A percentile compares a stretch with the other conserved stretches of the same genome.
Evolutionary conservation across 495 filamentous ascomycete genomes (phyloP).

Genomic region (Oleoguttula mirabilis): DNA sequence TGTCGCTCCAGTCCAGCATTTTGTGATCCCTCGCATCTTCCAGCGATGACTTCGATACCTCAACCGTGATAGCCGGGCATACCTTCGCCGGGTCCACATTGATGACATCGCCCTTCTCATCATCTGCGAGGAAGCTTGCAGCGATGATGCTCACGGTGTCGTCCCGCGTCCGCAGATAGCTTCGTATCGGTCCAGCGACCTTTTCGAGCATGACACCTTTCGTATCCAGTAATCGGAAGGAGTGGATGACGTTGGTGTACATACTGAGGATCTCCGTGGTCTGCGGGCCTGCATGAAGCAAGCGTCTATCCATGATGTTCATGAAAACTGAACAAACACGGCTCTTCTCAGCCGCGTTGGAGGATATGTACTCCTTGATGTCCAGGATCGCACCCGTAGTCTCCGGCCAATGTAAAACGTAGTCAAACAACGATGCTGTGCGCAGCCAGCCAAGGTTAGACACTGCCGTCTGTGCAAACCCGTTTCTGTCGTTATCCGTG

Average conservation of each 20-base stretch:
- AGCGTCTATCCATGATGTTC: slow-evolving; percentile 49
- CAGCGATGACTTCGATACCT: slow-evolving; percentile 37
- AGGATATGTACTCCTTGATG: slow-evolving; percentile 30
- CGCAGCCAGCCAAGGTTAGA: slow-evolving; percentile 7
- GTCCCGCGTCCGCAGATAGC: slow-evolving; percentile 85
- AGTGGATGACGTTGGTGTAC: slow-evolving; percentile 86
- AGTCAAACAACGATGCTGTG: slow-evolving; percentile 53
- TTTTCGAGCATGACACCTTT: slow-evolving; percentile 84
- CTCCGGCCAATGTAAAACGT: slow-evolving; percentile 64
- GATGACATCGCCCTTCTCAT: slow-evolving; percentile 29
- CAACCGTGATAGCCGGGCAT: slow-evolving; percentile 61
- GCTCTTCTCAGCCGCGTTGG: slow-evolving; percentile 43
- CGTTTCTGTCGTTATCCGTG: not conserved
- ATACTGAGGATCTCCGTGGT: slow-evolving; percentile 79
- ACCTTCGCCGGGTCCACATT: slow-evolving; percentile 35
- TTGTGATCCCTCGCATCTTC: slow-evolving; percentile 38
- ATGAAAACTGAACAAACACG: slow-evolving; percentile 64
- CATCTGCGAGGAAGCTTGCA: slow-evolving; percentile 65
- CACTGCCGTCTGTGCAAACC: slow-evolving; percentile 1
- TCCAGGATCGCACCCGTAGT: slow-evolving; percentile 78
- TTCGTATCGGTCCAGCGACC: slow-evolving; percentile 67
- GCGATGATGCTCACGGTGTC: slow-evolving; percentile 85
- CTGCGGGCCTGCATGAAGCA: slow-evolving; percentile 79
- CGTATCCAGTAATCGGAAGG: slow-evolving; percentile 78
- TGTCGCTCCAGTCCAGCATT: slow-evolving; percentile 76